Percentiles rank a stretch among this genome's conserved stretches.
Conservation (phyloP, 2,329 filamentous ascomycete species). For the Claviceps fusiformis region DNA sequence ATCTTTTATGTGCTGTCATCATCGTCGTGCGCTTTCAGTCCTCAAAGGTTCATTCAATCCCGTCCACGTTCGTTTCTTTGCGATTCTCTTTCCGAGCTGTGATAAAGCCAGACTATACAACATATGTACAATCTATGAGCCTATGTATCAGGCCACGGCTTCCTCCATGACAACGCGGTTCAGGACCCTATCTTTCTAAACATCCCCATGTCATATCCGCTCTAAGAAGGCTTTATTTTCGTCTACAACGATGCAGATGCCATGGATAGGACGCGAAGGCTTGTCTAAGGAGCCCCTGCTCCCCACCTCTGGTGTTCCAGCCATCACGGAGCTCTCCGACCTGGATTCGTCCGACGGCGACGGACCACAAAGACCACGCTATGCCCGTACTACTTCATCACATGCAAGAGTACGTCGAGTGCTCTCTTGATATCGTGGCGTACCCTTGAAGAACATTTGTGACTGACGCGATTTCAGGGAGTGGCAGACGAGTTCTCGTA, state of each 20-base stretch:
- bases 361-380: conserved; percentile 18
- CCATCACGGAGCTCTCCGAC: conserved; percentile 16
- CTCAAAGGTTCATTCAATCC: background rate
- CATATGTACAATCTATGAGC: background rate
- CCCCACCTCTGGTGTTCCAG: conserved; percentile 21
- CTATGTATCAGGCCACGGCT: background rate
- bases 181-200: conserved; percentile 9
- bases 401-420: conserved; percentile 36
- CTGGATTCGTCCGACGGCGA: conserved; percentile 14
- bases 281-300: conserved; percentile 19
- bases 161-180: conserved; percentile 5
- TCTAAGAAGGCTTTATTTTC: conserved; percentile 7
- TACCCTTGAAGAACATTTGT: background rate
- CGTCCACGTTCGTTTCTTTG: background rate
- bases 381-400: conserved; percentile 37
- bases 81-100: background rate
- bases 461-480: conserved; percentile 21
- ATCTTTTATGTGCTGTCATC: background rate
- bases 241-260: conserved; percentile 22
- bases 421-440: background rate
- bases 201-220: conserved; percentile 3
- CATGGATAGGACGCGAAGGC: conserved; percentile 22
- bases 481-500: conserved; percentile 48
- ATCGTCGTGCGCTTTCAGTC: background rate
- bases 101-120: too few species aligned